Base-by-base conservation (phyloP, 2,329 filamentous ascomycete genomes). In the Pestalotiopsis sp. region DNA sequence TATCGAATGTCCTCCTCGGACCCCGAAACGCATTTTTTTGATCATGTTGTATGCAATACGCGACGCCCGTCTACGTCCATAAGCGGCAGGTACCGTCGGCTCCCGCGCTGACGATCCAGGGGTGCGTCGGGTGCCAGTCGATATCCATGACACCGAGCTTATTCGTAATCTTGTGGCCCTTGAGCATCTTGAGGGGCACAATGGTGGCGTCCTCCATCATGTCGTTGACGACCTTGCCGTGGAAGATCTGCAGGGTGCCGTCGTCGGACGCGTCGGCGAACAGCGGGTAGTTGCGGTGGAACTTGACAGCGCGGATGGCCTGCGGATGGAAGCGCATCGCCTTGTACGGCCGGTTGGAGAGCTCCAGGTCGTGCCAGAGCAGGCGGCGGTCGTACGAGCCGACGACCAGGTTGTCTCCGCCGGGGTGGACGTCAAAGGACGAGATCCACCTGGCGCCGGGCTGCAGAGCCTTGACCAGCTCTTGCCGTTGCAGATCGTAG, bases 181-280 rank as follows among this genome's bases (percentile, higher is more conserved):
- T 92, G 63, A 99, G 86, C 76, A 97, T 94, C 86, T 98, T 99
- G 71, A 99, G 87, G 9, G 96, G 96, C 65, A 98, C 96, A 76
- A 99, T 97, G 14, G 92, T 97, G 6, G 96, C 95, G 77, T 97
- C 97, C 84, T 97, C 94, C 89, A 99, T 93, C 79, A 97, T 85
- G 79, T 99, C 96, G 70, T 91, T 94, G 38, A 97, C 94, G 36
- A 98, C 95, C 82, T 95, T 97, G 68, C 94, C 95, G 79, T 98
- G 95, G 89, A 98, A 98, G 66, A 99, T 93, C 80, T 99, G 96
- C 73, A 98, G 83, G 23, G 92, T 94, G 36, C 96, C 96, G 79
- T 99, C 96, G 78, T 99, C 97, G 79, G 93, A 96, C 23, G 94
- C 94, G 78, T 98, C 95, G 0, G 95, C 96, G 77, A 99, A 98